Base-by-base conservation (phyloP, 441 rosid genomes). In the Gossypium gossypioides region DNA sequence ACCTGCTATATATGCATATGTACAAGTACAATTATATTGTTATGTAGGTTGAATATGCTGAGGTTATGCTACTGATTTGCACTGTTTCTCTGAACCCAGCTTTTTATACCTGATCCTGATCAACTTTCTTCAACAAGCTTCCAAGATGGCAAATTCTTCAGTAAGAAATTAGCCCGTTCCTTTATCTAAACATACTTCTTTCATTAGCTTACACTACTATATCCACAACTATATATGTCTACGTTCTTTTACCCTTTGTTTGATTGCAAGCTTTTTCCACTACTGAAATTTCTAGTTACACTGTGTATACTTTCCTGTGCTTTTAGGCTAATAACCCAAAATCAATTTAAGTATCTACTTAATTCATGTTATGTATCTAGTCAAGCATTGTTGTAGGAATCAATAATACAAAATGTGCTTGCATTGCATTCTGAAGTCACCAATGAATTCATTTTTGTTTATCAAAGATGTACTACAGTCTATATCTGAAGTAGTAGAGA, bases 71-170 rank as follows among this genome's bases (percentile, higher is more conserved):
- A 5, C 24, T 67, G 71, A 67, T 51, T 67, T 15, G 16, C 24
- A 22, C 9, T 67, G 44, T 67, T 67, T 67, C 42, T 50, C 1
- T 67, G 40, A 51, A 25, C 42, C 15, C 59, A 50, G 71, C 16
- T 50, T 48, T 13, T 67, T 67, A 19, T 25, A 15, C 58, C 69
- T 21, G 18, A 12, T 24, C 3, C 34, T 64, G 32, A 44, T 27
- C 44, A n/a, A 3, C 70, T n/a, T 10, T 44, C 34, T 12, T 24
- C 70, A 13, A 24, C 6, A 18, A 42, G 58, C 71, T 67, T 50
- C 19, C 42, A 16, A 50, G 56, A 68, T 68, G 72, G 72, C 72
- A 10, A 68, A 68, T 68, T 52, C 72, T 9, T 9, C 29, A 24
- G 72, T 68, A 52, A 52, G 61, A 29, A 29, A 32, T 18, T 16